phyloP scores from a whole-genome alignment of 306 rosid genomes.

The Neltuma alba region DNA sequence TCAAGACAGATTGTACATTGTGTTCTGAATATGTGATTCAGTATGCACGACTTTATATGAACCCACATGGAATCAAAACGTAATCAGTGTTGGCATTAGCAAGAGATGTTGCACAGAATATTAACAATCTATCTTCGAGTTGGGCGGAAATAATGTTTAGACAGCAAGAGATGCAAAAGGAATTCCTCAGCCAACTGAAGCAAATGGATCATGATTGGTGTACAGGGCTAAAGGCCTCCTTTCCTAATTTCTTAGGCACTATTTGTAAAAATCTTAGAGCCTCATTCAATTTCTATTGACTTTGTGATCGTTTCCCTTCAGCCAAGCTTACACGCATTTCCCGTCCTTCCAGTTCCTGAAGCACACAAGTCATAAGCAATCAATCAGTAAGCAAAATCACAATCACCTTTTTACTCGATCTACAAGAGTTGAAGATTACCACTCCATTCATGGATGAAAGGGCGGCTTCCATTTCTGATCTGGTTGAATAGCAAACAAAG shows the following conservation, averaged over 20 bases:
- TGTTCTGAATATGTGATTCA: not conserved
- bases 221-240: constrained; percentile 3
- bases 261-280: constrained; percentile 30
- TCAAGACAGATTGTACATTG: constrained; percentile 24
- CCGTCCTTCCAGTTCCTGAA: constrained; percentile 87
- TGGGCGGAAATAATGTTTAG: constrained; percentile 22
- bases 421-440: constrained; percentile 46
- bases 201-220: constrained; percentile 30
- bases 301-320: constrained; percentile 69
- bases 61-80: constrained; percentile 29
- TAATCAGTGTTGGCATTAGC: constrained; percentile 37
- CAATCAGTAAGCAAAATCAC: constrained; percentile 13
- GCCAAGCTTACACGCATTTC: constrained; percentile 86
- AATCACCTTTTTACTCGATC: not conserved
- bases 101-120: constrained; percentile 29
- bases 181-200: constrained; percentile 31
- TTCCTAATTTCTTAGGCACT: constrained; percentile 35
- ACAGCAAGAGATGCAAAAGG: constrained; percentile 34
- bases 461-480: constrained; percentile 88
- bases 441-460: constrained; percentile 62
- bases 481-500: constrained; percentile 71
- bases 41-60: not conserved
- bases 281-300: constrained; percentile 25
- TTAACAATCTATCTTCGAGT: constrained; percentile 12
- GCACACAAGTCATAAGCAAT: constrained; percentile 31